Percentiles rank a stretch among this genome's conserved stretches.
Conservation (phyloP, 2,329 filamentous ascomycete species). For the Arthrinium phaeospermum region DNA sequence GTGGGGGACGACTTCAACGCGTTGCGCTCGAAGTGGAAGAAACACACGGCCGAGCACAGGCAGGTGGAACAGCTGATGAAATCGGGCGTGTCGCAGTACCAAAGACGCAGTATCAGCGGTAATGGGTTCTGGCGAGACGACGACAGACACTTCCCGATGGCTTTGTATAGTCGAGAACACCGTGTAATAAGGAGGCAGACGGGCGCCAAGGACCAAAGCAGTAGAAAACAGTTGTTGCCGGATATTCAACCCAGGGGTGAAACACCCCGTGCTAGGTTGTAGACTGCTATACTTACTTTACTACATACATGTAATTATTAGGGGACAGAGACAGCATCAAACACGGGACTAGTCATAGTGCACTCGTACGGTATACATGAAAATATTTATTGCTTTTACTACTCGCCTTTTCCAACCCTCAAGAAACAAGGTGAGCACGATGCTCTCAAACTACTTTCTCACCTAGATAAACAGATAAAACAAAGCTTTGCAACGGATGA, state of each 20-base stretch:
- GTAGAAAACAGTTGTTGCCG: neutral
- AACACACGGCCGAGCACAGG: conserved; percentile 32
- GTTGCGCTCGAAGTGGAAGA: conserved; percentile 37
- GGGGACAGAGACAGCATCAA: too few species aligned
- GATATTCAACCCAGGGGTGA: neutral
- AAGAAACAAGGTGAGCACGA: too few species aligned
- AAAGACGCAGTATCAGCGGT: conserved; percentile 30
- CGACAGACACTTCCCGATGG: conserved; percentile 38
- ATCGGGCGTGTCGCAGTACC: conserved; percentile 21
- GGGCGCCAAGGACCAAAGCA: neutral
- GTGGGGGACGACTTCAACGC: conserved; percentile 38
- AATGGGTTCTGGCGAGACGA: conserved; percentile 34
- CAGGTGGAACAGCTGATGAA: conserved; percentile 31
- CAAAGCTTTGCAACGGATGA: too few species aligned
- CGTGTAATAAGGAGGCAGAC: neutral
- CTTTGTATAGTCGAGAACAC: conserved; percentile 29
- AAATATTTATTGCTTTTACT: too few species aligned
- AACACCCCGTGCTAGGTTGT: neutral
- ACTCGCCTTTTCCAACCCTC: too few species aligned
- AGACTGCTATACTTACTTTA: neutral
- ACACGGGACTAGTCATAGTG: too few species aligned
- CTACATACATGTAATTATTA: too few species aligned
- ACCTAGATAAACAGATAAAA: too few species aligned
- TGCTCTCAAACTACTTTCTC: too few species aligned
- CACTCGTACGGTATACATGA: too few species aligned